These are phyloP conservation scores for Colletotrichum tropicale DNA, from an alignment of 2,329 filamentous ascomycete species.

Conservation along the genomic window DNA sequence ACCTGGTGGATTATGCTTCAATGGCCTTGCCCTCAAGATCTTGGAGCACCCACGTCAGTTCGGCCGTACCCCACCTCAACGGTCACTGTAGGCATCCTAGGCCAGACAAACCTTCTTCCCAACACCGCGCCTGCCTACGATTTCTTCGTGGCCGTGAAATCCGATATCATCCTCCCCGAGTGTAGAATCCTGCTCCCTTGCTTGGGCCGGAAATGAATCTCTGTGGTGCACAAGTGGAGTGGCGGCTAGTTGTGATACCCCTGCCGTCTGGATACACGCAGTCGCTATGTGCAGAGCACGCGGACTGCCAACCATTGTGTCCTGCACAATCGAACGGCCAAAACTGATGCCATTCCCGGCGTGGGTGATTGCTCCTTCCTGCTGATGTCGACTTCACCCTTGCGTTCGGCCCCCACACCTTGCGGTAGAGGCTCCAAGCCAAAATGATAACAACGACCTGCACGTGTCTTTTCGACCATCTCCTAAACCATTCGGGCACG, in stretches of 20 bases:
- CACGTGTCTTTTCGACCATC: neutral
- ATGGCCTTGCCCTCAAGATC: neutral
- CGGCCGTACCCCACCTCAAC: constrained; percentile 9
- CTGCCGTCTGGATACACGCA: neutral
- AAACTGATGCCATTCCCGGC: constrained; percentile 1
- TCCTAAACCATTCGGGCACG: neutral
- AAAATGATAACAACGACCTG: neutral
- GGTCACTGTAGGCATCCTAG: constrained; percentile 2
- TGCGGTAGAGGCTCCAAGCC: neutral
- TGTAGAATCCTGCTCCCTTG: neutral
- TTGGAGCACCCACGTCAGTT: constrained; percentile 5
- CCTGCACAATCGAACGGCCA: neutral
- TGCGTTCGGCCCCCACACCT: neutral
- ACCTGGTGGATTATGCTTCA: neutral
- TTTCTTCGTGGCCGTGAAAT: neutral
- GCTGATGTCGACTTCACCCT: neutral
- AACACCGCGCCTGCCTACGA: neutral
- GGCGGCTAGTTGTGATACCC: neutral
- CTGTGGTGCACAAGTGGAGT: neutral
- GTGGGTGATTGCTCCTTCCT: neutral
- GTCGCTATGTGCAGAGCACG: neutral
- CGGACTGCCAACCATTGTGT: neutral
- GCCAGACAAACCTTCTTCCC: neutral
- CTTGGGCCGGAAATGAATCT: neutral
- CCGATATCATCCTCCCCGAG: neutral